phyloP scores from a whole-genome alignment of 495 filamentous ascomycete genomes.

The Penicillium taxi region DNA sequence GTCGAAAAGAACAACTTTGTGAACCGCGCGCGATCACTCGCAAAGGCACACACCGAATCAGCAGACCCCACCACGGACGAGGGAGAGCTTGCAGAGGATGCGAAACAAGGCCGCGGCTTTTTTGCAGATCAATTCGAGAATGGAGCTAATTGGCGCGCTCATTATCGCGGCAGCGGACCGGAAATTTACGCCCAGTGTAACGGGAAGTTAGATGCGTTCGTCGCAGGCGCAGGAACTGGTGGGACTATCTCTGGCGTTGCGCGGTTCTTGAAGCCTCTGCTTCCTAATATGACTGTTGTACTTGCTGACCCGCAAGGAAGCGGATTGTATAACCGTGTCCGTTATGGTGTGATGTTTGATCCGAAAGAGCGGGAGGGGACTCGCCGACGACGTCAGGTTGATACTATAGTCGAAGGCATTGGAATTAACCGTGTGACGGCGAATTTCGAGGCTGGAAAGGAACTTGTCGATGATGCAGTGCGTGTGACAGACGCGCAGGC shows the following conservation, averaged over 20 bases:
- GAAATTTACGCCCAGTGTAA: constrained; percentile 78
- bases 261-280: constrained; percentile 63
- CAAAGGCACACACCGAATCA: constrained; percentile 57
- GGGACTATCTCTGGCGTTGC: constrained; percentile 88
- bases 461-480: constrained; percentile 82
- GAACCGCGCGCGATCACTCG: constrained; percentile 77
- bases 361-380: constrained; percentile 82
- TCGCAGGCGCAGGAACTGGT: constrained; percentile 92
- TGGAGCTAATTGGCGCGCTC: constrained; percentile 74
- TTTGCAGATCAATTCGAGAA: constrained; percentile 98
- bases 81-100: constrained; percentile 10
- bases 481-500: constrained; percentile 90
- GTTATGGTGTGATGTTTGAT: constrained; percentile 94
- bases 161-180: constrained; percentile 75
- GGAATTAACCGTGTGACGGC: constrained; percentile 86
- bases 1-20: constrained; percentile 88
- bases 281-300: constrained; percentile 60
- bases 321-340: constrained; percentile 83
- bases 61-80: constrained; percentile 20
- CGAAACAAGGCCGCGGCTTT: constrained; percentile 52
- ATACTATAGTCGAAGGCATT: constrained; percentile 94
- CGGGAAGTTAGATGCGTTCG: constrained; percentile 76
- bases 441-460: constrained; percentile 82
- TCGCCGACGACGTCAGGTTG: constrained; percentile 77
- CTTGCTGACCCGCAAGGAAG: constrained; percentile 93